Conservation (phyloP, 2,329 filamentous ascomycete genomes). For the Phialocephala sp. region DNA sequence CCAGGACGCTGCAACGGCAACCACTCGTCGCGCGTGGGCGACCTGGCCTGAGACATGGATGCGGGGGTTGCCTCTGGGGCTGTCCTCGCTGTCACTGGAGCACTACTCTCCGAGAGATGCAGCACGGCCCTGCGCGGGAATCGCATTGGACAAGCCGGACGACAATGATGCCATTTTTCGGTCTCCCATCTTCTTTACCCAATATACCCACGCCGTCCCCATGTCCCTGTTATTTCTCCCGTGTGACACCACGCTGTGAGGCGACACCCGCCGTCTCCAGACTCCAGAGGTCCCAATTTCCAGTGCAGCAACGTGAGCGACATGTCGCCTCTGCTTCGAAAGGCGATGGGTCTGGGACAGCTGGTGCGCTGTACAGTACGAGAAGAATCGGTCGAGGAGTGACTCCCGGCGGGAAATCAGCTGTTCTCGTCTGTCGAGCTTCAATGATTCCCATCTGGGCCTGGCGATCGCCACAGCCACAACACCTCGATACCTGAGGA, state of each 20-base stretch:
- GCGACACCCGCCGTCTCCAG: background rate
- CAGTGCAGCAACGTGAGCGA: background rate
- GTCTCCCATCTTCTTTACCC: conserved; percentile 10
- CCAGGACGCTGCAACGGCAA: background rate
- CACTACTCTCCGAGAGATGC: conserved; percentile 5
- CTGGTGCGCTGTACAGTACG: no score
- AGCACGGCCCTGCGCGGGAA: conserved; percentile 8
- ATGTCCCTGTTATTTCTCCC: conserved; percentile 21
- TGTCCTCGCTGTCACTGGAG: background rate
- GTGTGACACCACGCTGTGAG: conserved; percentile 17
- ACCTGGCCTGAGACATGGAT: conserved; percentile 23
- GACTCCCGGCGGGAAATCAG: background rate
- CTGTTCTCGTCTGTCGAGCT: background rate
- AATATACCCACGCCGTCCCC: conserved; percentile 12
- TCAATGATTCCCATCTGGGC: background rate
- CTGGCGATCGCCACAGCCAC: conserved; percentile 5
- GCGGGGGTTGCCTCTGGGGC: conserved; percentile 15
- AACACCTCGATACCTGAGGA: background rate
- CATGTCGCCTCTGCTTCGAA: background rate
- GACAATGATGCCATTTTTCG: conserved; percentile 11
- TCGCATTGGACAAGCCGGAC: conserved; percentile 12
- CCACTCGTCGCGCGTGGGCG: conserved; percentile 11
- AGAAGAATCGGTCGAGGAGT: background rate
- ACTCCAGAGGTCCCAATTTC: no score
- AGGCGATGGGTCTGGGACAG: background rate